A percentile compares a stretch with the other conserved stretches of the same genome.
Conservation (phyloP, 2,329 filamentous ascomycete species). For the Colletotrichum sp. region DNA sequence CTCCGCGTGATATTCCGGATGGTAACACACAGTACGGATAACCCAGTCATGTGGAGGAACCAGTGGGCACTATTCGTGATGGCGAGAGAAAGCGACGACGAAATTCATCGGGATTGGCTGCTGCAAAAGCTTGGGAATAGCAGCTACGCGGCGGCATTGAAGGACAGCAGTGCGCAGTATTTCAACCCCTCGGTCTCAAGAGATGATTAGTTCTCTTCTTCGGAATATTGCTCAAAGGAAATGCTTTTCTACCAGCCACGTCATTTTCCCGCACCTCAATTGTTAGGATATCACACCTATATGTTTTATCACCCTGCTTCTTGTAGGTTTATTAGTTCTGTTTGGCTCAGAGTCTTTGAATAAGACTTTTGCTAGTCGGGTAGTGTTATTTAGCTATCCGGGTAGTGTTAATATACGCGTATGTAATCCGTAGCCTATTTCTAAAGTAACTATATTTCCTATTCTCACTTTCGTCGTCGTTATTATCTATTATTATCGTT, state of each 20-base stretch:
- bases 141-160: slow-evolving; percentile 26
- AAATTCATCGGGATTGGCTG: neutral
- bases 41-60: neutral
- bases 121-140: neutral
- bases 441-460: no score
- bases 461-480: no score
- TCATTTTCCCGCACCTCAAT: neutral
- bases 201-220: neutral
- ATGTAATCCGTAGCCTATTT: no score
- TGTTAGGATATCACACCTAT: neutral
- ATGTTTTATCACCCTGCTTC: neutral
- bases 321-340: neutral
- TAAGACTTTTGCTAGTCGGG: neutral
- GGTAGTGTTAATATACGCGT: no score
- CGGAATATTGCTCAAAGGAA: neutral
- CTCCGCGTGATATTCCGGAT: neutral
- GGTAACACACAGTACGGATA: neutral
- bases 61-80: neutral
- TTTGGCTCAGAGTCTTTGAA: neutral
- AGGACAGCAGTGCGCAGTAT: neutral
- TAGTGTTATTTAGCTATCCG: no score
- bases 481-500: no score
- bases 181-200: neutral
- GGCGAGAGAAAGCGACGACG: neutral
- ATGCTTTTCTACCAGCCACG: neutral